Base-by-base conservation (phyloP, 352 stramenopile species). In the Phytopythium chamaehyphon region DNA sequence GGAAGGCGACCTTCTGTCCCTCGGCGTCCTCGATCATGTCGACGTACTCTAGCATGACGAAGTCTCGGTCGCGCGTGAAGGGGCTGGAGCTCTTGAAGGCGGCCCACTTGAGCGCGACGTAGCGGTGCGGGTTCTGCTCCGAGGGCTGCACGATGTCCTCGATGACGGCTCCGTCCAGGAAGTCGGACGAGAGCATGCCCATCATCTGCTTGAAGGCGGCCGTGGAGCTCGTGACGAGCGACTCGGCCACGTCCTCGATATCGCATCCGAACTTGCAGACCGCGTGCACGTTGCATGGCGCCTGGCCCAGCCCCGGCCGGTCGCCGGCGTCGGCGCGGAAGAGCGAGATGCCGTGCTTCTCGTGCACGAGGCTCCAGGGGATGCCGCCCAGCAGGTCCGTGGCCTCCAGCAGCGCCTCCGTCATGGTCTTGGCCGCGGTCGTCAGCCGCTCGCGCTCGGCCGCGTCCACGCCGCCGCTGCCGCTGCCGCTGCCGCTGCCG, bases 11-110 rank as follows among this genome's bases (percentile, higher is more conserved):
- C 66, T 90, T 90, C 56, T 90, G 75, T 21, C 83, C 83, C 55
- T 91, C 76, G 15, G 79, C 76, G 55, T 94, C 81, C 63, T 94
- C 83, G 56, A 94, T 88, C 79, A 94, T 83, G 62, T 92, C 83
- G 38, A 94, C 78, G 55, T 94, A 94, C 71, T 94, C 83, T 21
- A 94, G 69, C 56, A 94, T 87, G 44, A 88, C 66, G 33, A 92
- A 75, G 54, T 94, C 83, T 18, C 80, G 76, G 61, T 91, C 83
- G 50, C 87, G 88, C 16, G 69, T 72, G 62, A 90, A 90, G 36
- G 76, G 73, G 19, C 76, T 82, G 7, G 76, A 87, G 72, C 79
- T 90, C 68, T 92, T 92, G 61, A 91, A 94, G 6, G 79, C 81
- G 2, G 76, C 82, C 83, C 83, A 94, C 64, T 94, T 94, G 54